These are phyloP conservation scores for Lantana camara DNA, from an alignment of 257 asterid genomes.

Conservation along the genomic window DNA sequence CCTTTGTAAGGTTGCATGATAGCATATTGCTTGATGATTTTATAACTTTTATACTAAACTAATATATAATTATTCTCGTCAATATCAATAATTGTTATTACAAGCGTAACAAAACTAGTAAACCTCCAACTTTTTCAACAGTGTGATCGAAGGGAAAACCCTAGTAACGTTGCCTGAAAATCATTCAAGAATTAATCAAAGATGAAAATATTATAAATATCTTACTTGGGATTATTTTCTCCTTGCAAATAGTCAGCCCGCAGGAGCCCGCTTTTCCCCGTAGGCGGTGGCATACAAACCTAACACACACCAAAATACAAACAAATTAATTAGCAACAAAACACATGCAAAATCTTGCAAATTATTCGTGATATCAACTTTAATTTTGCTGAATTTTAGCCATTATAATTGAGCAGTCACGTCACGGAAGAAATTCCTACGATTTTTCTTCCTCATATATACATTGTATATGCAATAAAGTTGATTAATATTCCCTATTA, in stretches of 20 bases:
- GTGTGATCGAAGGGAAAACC: neutral
- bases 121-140: neutral
- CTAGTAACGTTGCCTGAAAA: neutral
- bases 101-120: too few relatives aligned
- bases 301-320: conserved; percentile 29
- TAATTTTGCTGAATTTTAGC: neutral
- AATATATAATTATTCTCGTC: too few relatives aligned
- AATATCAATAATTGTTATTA: too few relatives aligned
- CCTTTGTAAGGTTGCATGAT: too few relatives aligned
- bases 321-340: conserved; percentile 2
- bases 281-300: conserved; percentile 88
- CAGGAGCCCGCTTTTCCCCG: conserved; percentile 91
- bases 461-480: too few relatives aligned
- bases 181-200: neutral
- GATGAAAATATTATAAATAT: neutral
- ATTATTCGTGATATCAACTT: neutral
- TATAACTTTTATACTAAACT: too few relatives aligned
- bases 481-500: neutral
- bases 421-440: neutral
- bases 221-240: conserved; percentile 84
- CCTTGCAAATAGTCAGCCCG: conserved; percentile 75
- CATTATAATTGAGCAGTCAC: neutral
- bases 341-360: neutral
- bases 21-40: too few relatives aligned
- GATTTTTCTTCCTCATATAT: too few relatives aligned